Evolutionary conservation across 129 eudicot genomes (phyloP).

Genomic region (Calendula officinalis): DNA sequence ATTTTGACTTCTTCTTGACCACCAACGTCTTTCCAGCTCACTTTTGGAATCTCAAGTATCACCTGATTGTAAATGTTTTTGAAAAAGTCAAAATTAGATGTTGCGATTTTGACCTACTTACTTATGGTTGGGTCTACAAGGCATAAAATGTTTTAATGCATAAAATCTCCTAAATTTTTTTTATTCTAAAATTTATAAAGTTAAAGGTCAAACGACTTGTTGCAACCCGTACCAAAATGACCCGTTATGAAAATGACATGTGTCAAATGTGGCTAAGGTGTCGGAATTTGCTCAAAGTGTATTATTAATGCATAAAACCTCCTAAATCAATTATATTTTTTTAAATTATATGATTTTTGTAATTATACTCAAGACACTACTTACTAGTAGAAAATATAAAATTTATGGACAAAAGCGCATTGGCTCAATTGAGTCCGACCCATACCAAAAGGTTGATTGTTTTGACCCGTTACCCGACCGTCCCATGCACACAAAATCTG

Average conservation of each 20-base stretch:
- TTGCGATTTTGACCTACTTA: neutral
- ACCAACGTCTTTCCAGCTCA: slow-evolving; percentile 93
- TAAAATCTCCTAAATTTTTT: neutral
- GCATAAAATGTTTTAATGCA: neutral
- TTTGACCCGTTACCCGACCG: slow-evolving; percentile 3
- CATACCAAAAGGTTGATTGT: neutral
- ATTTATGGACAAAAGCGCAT: neutral
- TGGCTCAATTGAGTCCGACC: neutral
- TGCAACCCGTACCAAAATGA: no score
- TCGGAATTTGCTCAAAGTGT: neutral
- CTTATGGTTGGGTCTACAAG: neutral
- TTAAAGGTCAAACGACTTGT: neutral
- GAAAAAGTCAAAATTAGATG: slow-evolving; percentile 12
- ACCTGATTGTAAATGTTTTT: slow-evolving; percentile 42
- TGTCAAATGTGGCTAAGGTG: neutral
- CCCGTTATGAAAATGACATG: neutral
- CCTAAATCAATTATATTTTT: neutral
- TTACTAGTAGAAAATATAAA: neutral
- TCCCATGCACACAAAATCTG: neutral
- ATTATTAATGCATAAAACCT: neutral
- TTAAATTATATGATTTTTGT: neutral
- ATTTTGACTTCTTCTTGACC: slow-evolving; percentile 85
- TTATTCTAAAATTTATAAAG: neutral
- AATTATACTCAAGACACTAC: neutral
- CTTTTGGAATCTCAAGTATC: slow-evolving; percentile 87